A percentile compares a stretch with the other conserved stretches of the same genome.
phyloP scores from a whole-genome alignment of 441 rosid genomes.

The Corymbia citriodora region DNA sequence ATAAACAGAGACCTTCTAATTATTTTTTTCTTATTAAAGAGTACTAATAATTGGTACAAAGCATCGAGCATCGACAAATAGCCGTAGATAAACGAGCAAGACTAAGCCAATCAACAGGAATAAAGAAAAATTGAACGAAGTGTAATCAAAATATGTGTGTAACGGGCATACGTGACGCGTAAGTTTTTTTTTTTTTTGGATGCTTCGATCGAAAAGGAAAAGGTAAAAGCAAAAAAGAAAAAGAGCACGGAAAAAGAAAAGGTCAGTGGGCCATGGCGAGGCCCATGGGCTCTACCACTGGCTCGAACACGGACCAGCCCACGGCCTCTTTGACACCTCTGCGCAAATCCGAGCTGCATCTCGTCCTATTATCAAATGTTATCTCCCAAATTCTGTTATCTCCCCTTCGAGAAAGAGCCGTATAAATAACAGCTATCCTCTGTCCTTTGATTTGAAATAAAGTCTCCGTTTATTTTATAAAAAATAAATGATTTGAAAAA shows the following conservation, averaged over 20 bases:
- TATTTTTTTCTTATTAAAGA: not conserved
- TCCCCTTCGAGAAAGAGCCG: too few relatives aligned
- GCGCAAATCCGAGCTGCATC: too few relatives aligned
- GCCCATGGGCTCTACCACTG: not conserved
- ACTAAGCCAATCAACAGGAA: not conserved
- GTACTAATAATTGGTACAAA: not conserved
- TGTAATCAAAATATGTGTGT: not conserved
- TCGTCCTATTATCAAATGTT: too few relatives aligned
- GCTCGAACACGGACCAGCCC: not conserved
- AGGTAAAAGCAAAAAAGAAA: not conserved
- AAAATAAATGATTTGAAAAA: too few relatives aligned
- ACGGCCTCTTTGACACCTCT: not conserved
- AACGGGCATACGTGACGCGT: not conserved
- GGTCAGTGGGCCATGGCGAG: not conserved
- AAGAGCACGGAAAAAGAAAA: not conserved
- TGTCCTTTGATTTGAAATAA: too few relatives aligned
- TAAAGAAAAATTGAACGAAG: not conserved
- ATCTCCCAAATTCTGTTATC: too few relatives aligned
- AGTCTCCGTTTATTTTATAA: too few relatives aligned
- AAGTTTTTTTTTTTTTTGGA: not conserved
- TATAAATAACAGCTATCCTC: not conserved
- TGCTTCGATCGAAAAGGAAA: not conserved
- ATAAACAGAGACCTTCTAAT: not conserved
- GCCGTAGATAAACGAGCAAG: not conserved
- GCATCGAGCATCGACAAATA: not conserved